A percentile compares a stretch with the other conserved stretches of the same genome.
phyloP scores from a whole-genome alignment of 169 alveolate genomes.

The Babesia bigemina region DNA sequence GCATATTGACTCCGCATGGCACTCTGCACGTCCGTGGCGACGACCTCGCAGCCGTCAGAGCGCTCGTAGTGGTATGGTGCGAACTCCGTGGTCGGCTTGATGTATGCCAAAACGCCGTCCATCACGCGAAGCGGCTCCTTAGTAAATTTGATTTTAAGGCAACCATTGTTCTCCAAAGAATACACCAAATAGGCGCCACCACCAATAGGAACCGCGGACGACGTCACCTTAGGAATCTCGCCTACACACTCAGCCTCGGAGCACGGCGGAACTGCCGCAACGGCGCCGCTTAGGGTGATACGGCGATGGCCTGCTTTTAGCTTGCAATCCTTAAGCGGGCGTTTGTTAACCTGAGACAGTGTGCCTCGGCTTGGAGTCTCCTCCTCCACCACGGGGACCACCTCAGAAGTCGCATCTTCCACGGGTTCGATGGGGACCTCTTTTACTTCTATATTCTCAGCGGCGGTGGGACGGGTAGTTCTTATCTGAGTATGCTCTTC shows the following conservation, averaged over 20 bases:
- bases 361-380: conserved; percentile 18
- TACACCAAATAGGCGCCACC: conserved; percentile 59
- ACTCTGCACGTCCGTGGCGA: conserved; percentile 58
- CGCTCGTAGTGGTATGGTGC: conserved; percentile 68
- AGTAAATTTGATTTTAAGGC: conserved; percentile 33
- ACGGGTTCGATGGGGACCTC: conserved; percentile 2
- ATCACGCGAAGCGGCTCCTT: conserved; percentile 1
- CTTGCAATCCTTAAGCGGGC: conserved; percentile 35
- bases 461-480: neutral
- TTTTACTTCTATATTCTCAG: neutral
- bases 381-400: conserved; percentile 2
- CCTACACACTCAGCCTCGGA: conserved; percentile 52
- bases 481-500: conserved; percentile 5
- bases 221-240: conserved; percentile 28
- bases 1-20: conserved; percentile 70
- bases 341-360: conserved; percentile 10
- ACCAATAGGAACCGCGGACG: conserved; percentile 34
- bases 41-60: conserved; percentile 53
- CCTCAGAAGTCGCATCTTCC: neutral
- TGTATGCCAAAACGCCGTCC: conserved; percentile 62
- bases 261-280: conserved; percentile 68
- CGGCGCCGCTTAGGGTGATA: conserved; percentile 61
- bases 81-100: conserved; percentile 57
- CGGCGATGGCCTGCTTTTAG: conserved; percentile 23
- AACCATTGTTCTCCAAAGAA: conserved; percentile 51